phyloP scores from a whole-genome alignment of 1,284 basidiomycete species.

The Porogramme epimiltina region DNA sequence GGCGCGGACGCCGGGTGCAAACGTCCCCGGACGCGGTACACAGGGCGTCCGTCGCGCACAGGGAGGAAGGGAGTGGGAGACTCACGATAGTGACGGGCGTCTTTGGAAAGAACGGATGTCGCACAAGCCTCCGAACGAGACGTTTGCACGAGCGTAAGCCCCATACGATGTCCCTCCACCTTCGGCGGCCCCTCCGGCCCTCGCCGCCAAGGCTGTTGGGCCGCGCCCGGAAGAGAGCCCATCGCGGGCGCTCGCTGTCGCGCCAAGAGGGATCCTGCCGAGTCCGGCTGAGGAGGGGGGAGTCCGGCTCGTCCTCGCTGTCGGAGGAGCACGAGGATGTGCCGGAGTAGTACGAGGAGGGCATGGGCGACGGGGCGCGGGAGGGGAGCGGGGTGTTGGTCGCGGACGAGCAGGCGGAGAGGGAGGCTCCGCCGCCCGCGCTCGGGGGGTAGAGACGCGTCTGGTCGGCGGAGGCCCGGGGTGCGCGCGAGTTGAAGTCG shows the following conservation, averaged over 20 bases:
- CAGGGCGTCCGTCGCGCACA: too few relatives aligned
- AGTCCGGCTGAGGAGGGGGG: slow-evolving; percentile 49
- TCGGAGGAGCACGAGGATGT: slow-evolving; percentile 61
- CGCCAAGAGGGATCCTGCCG: slow-evolving; percentile 34
- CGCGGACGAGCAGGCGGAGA: slow-evolving; percentile 34
- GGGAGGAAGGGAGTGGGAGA: slow-evolving; percentile 21
- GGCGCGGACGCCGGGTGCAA: neutral
- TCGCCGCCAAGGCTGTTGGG: slow-evolving; percentile 20
- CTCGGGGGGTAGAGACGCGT: slow-evolving; percentile 28
- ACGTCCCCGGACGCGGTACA: too few relatives aligned
- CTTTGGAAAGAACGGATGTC: slow-evolving; percentile 79
- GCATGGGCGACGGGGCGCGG: slow-evolving; percentile 36
- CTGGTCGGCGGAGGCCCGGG: slow-evolving; percentile 20
- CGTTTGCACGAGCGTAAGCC: slow-evolving; percentile 51
- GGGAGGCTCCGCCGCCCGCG: slow-evolving; percentile 14
- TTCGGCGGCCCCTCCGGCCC: slow-evolving; percentile 30
- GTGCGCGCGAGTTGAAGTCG: slow-evolving; percentile 25
- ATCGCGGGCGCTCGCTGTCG: slow-evolving; percentile 38
- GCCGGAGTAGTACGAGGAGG: slow-evolving; percentile 41
- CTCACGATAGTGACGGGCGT: slow-evolving; percentile 81
- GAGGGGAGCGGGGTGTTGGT: slow-evolving; percentile 39
- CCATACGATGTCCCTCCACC: slow-evolving; percentile 37
- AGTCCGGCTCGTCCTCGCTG: slow-evolving; percentile 61
- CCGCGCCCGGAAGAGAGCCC: slow-evolving; percentile 29
- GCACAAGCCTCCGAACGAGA: slow-evolving; percentile 55